Conservation (phyloP, 1,284 basidiomycete genomes). For the Veloporphyrellus conicus region DNA sequence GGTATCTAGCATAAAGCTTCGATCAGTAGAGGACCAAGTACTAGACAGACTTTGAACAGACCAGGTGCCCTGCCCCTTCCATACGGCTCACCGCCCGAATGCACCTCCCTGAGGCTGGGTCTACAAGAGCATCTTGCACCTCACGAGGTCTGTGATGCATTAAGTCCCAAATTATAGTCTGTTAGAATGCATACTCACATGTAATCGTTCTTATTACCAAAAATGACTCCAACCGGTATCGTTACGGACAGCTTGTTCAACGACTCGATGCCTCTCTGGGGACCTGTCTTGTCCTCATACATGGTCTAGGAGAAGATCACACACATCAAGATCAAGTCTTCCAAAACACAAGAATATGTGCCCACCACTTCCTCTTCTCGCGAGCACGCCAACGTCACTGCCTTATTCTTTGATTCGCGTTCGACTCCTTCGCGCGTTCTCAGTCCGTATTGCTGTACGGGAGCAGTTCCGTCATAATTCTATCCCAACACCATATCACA, state of each 20-base stretch:
- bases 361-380: conserved; percentile 54
- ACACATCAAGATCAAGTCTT: not conserved
- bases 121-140: conserved; percentile 45
- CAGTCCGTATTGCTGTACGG: conserved; percentile 43
- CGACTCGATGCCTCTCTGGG: conserved; percentile 45
- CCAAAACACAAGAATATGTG: not conserved
- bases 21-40: conserved; percentile 1
- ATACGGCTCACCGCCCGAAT: conserved; percentile 42
- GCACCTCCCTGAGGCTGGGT: conserved; percentile 40
- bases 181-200: conserved; percentile 36
- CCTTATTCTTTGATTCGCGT: conserved; percentile 27
- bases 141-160: conserved; percentile 33
- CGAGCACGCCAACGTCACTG: conserved; percentile 50
- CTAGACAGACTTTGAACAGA: conserved; percentile 20
- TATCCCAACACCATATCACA: not conserved
- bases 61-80: conserved; percentile 46
- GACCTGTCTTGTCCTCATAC: conserved; percentile 36
- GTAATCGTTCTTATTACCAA: conserved; percentile 48
- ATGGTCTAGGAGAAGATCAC: conserved; percentile 21
- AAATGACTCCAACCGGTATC: conserved; percentile 47
- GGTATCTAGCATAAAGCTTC: conserved; percentile 18
- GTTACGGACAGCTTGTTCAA: conserved; percentile 38
- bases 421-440: conserved; percentile 35
- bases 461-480: not conserved
- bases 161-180: not conserved